Base-by-base conservation (phyloP, 2,329 filamentous ascomycete species). In the Diplocarpon rosae region DNA sequence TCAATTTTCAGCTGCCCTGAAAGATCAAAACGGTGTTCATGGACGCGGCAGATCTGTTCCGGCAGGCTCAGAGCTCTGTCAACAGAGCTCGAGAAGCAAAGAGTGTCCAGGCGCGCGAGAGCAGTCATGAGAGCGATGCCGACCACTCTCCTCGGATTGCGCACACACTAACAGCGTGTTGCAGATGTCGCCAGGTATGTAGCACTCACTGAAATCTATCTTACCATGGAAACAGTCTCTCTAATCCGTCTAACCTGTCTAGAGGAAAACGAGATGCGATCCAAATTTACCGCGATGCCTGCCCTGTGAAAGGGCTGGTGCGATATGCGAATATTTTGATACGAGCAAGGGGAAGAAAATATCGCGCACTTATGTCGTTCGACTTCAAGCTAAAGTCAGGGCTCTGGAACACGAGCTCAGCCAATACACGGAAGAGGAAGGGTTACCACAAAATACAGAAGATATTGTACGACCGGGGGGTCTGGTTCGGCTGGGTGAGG, bases 241-340 rank as follows among this genome's bases (percentile, higher is more conserved):
- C 33, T 35, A 35, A n/a, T 39, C 54, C 59, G 38, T 59, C 37
- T 29, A 11, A 20, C 14, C 14, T 5, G n/a, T n/a, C 20, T 38
- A 60, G 89, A 81, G 90, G 59, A 98, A 98, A 72, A 96, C 90
- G 31, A 76, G 88, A 70, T 98, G 92, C 69, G 92, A 96, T 66
- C 85, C 92, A 3, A 85, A 85, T 12, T 76, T 98, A 16, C 92
- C 92, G 33, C 83, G 85, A 59, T 98, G 92, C 65, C 76, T 86
- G 14, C 89, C 90, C 16, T 98, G 92, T 68, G 88, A 95, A 66
- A 78, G 90, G 56, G 89, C 86, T 52, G 89, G 89, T 58, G 87
- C 88, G 27, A 76, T 80, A 49, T 98, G 92, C 73, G 90, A 95
- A 62, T 98, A 96, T 68, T 94, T 84, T 63, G 92, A 98, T 65